Percentiles rank a stretch among this genome's conserved stretches.
phyloP scores from a whole-genome alignment of 2,329 filamentous ascomycete genomes.

The Raffaelea ambrosiae region DNA sequence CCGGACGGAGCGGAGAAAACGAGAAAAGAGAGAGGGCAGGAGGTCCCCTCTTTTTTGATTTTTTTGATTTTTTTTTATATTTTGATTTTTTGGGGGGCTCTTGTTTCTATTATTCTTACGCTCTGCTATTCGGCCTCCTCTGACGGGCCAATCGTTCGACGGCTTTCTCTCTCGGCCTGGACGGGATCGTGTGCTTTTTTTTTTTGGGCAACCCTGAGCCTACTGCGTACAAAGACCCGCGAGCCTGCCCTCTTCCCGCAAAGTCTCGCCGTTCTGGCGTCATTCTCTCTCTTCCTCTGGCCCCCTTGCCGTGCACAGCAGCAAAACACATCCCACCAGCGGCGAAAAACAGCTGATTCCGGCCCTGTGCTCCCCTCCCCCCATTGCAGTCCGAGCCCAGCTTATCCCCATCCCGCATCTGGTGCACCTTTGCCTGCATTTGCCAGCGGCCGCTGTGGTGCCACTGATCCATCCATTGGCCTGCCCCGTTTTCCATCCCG shows the following conservation, averaged over 20 bases:
- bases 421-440: no score
- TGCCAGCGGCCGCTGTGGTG: not conserved
- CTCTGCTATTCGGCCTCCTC: no score
- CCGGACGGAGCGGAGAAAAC: not conserved
- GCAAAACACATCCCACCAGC: not conserved
- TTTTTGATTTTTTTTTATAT: no score
- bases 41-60: no score
- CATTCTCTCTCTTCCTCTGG: no score
- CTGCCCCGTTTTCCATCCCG: not conserved
- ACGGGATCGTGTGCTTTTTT: no score
- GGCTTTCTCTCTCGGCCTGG: not conserved
- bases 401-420: not conserved
- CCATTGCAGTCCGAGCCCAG: not conserved
- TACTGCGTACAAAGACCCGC: no score
- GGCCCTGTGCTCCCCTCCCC: not conserved
- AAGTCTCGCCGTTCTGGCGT: no score
- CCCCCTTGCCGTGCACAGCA: not conserved
- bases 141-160: not conserved
- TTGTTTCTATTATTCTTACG: no score
- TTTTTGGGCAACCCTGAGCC: no score
- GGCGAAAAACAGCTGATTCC: not conserved
- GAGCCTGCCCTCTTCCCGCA: no score
- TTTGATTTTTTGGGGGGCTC: not conserved
- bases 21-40: not conserved
- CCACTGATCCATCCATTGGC: no score